Evolutionary conservation across 192 early-diverging fungal species (phyloP).

Genomic region (Gonapodya prolifera): DNA sequence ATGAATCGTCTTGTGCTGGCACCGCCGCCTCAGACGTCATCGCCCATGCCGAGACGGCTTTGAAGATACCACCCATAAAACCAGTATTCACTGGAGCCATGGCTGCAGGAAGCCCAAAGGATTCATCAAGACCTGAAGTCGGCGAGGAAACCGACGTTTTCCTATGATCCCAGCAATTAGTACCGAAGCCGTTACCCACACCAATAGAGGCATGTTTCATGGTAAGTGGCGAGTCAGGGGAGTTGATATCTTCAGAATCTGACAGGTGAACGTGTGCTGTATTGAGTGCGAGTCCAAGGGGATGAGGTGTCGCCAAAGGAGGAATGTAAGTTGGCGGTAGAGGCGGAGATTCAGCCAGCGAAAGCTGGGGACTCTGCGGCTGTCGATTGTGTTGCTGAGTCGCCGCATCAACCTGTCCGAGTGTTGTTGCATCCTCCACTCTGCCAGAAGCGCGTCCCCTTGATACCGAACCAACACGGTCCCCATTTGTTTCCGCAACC

Average conservation of each 20-base stretch:
- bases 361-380: background rate
- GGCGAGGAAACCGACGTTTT: too few relatives aligned
- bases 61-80: background rate
- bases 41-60: background rate
- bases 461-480: background rate
- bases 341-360: background rate
- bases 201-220: background rate
- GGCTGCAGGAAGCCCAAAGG: background rate
- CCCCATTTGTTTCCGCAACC: background rate
- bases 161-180: too few relatives aligned
- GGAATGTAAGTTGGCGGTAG: background rate
- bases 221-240: background rate
- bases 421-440: background rate
- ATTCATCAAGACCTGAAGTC: too few relatives aligned
- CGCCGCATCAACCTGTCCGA: background rate
- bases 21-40: background rate
- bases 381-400: background rate
- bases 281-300: background rate
- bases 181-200: background rate
- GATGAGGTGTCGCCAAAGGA: background rate
- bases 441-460: background rate
- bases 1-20: background rate
- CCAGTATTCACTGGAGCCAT: background rate
- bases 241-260: background rate
- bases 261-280: background rate